Percentiles rank a stretch among this genome's conserved stretches.
Evolutionary conservation across 257 asterid genomes (phyloP).

Genomic region (Knoxia roxburghii): DNA sequence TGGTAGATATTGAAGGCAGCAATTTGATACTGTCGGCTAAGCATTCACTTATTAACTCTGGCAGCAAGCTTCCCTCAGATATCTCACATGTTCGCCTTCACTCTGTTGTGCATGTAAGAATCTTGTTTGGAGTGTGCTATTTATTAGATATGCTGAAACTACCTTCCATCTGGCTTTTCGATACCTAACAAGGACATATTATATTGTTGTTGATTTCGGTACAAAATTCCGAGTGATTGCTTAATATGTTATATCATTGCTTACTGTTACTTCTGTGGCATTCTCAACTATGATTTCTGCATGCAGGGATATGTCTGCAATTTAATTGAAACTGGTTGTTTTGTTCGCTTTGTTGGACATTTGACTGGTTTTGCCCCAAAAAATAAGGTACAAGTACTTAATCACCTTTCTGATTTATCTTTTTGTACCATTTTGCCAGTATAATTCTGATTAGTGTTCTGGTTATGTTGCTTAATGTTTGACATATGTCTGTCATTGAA

Average conservation of each 20-base stretch:
- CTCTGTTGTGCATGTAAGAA: slow-evolving; percentile 80
- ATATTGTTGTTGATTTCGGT: background rate
- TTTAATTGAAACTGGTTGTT: slow-evolving; percentile 88
- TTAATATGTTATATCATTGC: background rate
- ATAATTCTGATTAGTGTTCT: background rate
- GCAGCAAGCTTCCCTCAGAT: slow-evolving; percentile 69
- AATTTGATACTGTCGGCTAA: slow-evolving; percentile 72
- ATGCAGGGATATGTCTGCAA: slow-evolving; percentile 92
- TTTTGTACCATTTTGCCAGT: background rate
- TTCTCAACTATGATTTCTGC: background rate
- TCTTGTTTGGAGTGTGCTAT: slow-evolving; percentile 4
- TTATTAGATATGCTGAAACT: background rate
- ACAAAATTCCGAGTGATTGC: background rate
- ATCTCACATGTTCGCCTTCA: slow-evolving; percentile 54
- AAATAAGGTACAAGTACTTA: slow-evolving; percentile 50
- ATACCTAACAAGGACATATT: background rate
- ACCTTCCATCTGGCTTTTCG: background rate
- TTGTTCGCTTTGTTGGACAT: slow-evolving; percentile 87
- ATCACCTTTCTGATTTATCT: background rate
- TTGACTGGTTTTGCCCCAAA: slow-evolving; percentile 97
- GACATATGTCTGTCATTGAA: slow-evolving; percentile 21
- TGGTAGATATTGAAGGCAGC: slow-evolving; percentile 76
- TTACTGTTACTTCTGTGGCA: slow-evolving; percentile 5
- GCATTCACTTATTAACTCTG: slow-evolving; percentile 62
- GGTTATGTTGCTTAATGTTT: background rate